Percentiles rank a stretch among this genome's conserved stretches.
phyloP scores from a whole-genome alignment of 768 basidiomycete species.

The Hortiboletus campestris region DNA sequence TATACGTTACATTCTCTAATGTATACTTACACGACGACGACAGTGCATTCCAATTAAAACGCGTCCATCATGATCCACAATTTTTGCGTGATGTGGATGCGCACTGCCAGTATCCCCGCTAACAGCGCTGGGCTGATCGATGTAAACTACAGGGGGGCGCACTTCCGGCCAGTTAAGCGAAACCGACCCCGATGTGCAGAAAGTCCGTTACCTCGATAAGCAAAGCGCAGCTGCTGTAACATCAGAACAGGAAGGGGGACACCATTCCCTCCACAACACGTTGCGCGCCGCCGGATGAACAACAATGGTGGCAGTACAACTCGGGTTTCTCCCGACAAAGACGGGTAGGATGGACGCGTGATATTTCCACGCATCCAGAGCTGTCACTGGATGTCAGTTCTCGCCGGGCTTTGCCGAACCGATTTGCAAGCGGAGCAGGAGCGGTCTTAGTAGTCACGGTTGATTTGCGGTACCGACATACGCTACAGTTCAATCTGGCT shows the following conservation, averaged over 20 bases:
- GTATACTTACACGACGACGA: neutral
- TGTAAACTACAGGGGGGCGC: no score
- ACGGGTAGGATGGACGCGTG: neutral
- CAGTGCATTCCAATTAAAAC: neutral
- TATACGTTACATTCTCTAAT: neutral
- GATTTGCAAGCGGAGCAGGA: neutral
- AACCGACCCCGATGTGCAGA: no score
- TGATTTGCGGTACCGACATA: neutral
- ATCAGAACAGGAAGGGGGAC: neutral
- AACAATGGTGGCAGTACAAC: neutral
- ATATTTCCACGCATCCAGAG: neutral
- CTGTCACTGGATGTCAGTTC: no score
- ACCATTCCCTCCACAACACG: neutral
- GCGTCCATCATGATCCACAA: neutral
- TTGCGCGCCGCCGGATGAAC: neutral
- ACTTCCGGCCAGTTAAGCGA: no score
- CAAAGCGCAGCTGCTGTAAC: neutral
- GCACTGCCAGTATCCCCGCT: no score
- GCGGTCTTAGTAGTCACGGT: neutral
- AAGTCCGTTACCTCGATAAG: neutral
- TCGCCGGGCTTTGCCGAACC: neutral
- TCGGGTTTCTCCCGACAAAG: constrained; percentile 1
- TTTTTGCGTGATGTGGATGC: neutral
- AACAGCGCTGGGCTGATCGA: no score
- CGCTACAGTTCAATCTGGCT: neutral